Percentiles rank a stretch among this genome's conserved stretches.
Conservation (phyloP, 768 basidiomycete species). For the Auriculariales sp. region DNA sequence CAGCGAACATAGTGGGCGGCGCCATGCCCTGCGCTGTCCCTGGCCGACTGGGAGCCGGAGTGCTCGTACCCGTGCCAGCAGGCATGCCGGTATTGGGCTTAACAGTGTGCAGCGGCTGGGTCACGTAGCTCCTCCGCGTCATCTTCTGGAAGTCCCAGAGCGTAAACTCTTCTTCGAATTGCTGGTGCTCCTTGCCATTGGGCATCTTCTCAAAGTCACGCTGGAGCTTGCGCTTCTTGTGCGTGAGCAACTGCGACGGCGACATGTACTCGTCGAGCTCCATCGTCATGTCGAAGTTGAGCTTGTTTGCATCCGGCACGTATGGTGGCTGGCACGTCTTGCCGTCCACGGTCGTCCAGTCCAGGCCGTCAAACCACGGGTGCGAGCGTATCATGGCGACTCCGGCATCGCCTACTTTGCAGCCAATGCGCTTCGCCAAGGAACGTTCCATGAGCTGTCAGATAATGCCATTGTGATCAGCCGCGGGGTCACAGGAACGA, state of each 20-base stretch:
- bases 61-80: no score
- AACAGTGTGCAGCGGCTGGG: conserved; percentile 4
- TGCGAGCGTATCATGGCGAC: conserved; percentile 67
- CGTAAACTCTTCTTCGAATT: conserved; percentile 78
- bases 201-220: conserved; percentile 74
- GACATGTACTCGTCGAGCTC: conserved; percentile 95
- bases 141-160: conserved; percentile 23
- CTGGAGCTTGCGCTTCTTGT: conserved; percentile 80
- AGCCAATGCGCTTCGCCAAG: conserved; percentile 65
- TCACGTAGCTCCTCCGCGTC: conserved; percentile 21
- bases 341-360: conserved; percentile 66
- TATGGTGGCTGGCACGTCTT: conserved; percentile 64
- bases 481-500: background rate
- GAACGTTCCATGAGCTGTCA: conserved; percentile 74
- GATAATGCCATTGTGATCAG: background rate
- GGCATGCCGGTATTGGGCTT: background rate
- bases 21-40: no score
- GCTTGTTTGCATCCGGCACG: conserved; percentile 86
- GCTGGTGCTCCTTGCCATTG: conserved; percentile 81
- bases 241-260: conserved; percentile 96
- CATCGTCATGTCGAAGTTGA: conserved; percentile 97
- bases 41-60: no score
- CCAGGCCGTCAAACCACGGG: conserved; percentile 69
- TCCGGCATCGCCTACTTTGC: conserved; percentile 51
- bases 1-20: no score